These are phyloP conservation scores for Eremochloa ophiuroides DNA, from an alignment of 176 grass and related monocot species.

Conservation along the genomic window DNA sequence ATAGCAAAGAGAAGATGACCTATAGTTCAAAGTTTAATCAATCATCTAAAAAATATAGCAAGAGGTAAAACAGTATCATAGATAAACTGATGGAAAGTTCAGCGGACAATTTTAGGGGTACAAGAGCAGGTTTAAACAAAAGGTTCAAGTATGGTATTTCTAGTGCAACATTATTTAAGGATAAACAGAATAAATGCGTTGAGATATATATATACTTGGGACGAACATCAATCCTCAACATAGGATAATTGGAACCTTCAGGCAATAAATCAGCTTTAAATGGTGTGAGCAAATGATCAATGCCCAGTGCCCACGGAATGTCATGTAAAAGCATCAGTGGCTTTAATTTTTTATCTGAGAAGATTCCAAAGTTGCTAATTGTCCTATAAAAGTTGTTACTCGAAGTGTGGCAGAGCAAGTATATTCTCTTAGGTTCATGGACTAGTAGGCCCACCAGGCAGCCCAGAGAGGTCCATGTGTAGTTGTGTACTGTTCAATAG, in stretches of 20 bases:
- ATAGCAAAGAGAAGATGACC: conserved; percentile 63
- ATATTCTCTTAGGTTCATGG: neutral
- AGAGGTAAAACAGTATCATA: neutral
- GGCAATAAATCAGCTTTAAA: neutral
- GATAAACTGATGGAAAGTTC: neutral
- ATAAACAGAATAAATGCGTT: neutral
- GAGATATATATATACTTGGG: neutral
- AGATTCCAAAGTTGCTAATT: neutral
- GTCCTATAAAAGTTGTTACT: neutral
- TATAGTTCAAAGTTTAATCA: conserved; percentile 35
- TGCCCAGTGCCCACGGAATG: neutral
- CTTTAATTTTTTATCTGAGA: neutral
- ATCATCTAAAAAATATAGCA: conserved; percentile 1
- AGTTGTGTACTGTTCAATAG: neutral
- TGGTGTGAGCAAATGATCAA: neutral
- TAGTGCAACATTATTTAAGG: conserved; percentile 1
- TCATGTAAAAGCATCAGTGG: neutral
- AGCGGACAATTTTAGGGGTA: neutral
- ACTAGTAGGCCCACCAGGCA: neutral
- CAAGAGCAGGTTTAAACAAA: neutral
- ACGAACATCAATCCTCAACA: neutral
- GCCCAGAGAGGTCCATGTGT: neutral
- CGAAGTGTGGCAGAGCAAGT: neutral
- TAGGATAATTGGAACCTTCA: neutral
- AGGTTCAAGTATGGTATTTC: neutral